Base-by-base conservation (phyloP, 257 asterid genomes). In the Leonotis leonurus region DNA sequence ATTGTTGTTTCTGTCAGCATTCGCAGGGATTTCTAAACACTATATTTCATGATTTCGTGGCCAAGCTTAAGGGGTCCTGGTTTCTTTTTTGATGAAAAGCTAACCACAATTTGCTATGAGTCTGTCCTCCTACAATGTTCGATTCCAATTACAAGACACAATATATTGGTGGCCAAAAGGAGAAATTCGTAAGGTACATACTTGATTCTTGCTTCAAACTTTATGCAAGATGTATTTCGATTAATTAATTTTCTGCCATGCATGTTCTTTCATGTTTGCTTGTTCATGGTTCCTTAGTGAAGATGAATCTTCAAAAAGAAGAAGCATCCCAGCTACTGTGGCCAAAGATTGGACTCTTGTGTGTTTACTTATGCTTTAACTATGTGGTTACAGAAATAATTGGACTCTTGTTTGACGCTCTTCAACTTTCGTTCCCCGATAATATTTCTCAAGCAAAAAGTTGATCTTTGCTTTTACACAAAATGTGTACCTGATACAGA, bases 171-270 rank as follows among this genome's bases (percentile, higher is more conserved):
- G 94, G 98, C 46, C 83, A 83, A 69, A 88, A 81, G 85, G 95
- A 84, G 85, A 83, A 76, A 65, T 88, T 88, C 64, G 95, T 83
- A 50, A 80, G 98, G 95, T 91, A 81, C 29, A n/a, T n/a, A n/a
- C n/a, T n/a, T n/a, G n/a, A n/a, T n/a, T n/a, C n/a, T n/a, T n/a
- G n/a, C n/a, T n/a, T n/a, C n/a, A n/a, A n/a, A n/a, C n/a, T n/a
- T n/a, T n/a, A n/a, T n/a, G n/a, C n/a, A n/a, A n/a, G n/a, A n/a
- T n/a, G n/a, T n/a, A n/a, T 20, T 2, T n/a, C n/a, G n/a, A n/a
- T n/a, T n/a, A n/a, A n/a, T n/a, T 8, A 51, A 27, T 1, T 65
- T 18, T 53, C 65, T 37, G 32, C 29, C 40, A 40, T 20, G 69
- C 60, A 18, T n/a, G n/a, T n/a, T n/a, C n/a, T n/a, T n/a, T n/a